Base-by-base conservation (phyloP, 768 basidiomycete species). In the Lentinus brumalis region DNA sequence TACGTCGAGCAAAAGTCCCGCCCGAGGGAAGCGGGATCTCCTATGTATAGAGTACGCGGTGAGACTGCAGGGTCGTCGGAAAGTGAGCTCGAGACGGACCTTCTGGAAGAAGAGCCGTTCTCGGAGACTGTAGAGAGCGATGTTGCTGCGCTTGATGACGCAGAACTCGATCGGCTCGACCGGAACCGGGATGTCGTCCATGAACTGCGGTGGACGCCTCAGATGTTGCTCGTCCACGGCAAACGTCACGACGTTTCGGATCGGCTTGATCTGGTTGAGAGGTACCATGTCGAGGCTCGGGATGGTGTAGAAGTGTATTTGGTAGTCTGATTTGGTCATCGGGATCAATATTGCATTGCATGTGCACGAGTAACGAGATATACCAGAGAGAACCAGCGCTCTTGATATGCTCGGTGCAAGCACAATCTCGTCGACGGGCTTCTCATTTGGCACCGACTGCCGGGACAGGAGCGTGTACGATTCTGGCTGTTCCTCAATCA, bases 201-300 rank as follows among this genome's bases (percentile, higher is more conserved):
- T 73, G 32, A 75, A 67, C 2, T 81, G 79, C 1, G 78, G 68
- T 0, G 81, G 81, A 9, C 87, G 79, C 44, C 75, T 77, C 26
- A 91, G 75, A 64, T 91, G 87, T 51, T 81, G 79, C 57, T 95
- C 86, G 69, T 98, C 96, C 0, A 97, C 86, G 0, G 94, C 86
- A 64, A 96, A 86, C 0, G 89, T 79, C 18, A 90, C 75, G 4
- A 92, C 89, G 60, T 95, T 87, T 47, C 94, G 83, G 26, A 98
- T 80, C 2, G 95, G 89, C 58, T 89, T 89, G 62, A 92, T 86
- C 15, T 75, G 64, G 11, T 76, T 79, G 4, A 76, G 74, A 6
- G 86, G 80, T 0, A 92, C 80, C 1, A 85, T 83, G 60, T 95
- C 92, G 18, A 98, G 81, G 4, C 86, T 84, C 1, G 96, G 95